Evolutionary conservation across 306 rosid genomes (phyloP), one percentile per base, ranked within the genome.

Genomic region (Mimosa pudica): DNA sequence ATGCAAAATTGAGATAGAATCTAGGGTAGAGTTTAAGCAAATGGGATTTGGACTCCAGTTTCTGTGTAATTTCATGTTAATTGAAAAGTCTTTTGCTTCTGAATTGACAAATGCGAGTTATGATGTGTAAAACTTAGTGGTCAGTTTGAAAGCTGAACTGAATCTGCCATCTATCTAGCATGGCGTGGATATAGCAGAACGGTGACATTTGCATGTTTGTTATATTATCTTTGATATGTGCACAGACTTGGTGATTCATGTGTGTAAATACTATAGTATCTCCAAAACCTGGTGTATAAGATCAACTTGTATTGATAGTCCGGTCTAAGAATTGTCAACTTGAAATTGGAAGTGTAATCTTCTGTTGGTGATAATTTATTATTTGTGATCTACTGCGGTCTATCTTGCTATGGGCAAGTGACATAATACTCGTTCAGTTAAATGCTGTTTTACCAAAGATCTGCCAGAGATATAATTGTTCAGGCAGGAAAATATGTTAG

Each of bases 101-200:
- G 32, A 52, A 32, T 7, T 70, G 77, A 66, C 46, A 44, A 67
- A 49, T 49, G 9, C 48, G 62, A 54, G 75, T 48, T 70, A 64
- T 9, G 48, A 78, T 77, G 36, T 38, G 54, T 41, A 78, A 38
- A 38, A 63, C 49, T 38, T 70, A 33, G 74, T 75, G 76, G 70
- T 49, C 71, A 51, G 73, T 70, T 84, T 80, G 58, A 51, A 61
- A 20, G 54, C 47, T 54, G 76, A 75, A 63, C 57, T 54, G 79
- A 64, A 63, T 63, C 64, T 16, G 6, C 60, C 76, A 36, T 75
- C 69, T 74, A 63, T 74, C 70, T 73, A 14, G 66, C 7, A 63
- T 13, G 35, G 66, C 7, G 33, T 13, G 35, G 69, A 63, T 12
- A 5, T 33, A 2, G 3, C 41, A 13, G 14, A 49, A 44, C 18